These are phyloP conservation scores for Tuber calosporum DNA, from an alignment of 495 filamentous ascomycete species.

Conservation along the genomic window DNA sequence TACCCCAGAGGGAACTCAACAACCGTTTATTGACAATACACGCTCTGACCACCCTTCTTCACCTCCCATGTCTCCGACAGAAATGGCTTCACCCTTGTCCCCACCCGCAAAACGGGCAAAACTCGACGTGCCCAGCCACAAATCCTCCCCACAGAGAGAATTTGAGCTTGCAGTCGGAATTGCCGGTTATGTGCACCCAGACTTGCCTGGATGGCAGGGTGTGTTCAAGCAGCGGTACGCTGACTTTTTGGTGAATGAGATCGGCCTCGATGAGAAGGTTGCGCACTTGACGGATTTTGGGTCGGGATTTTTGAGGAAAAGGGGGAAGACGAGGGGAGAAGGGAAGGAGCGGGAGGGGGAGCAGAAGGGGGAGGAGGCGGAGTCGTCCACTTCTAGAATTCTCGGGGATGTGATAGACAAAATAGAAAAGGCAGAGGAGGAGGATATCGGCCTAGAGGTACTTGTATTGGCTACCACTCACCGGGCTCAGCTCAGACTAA, in stretches of 20 bases:
- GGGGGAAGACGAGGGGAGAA: conserved; percentile 8
- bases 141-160: conserved; percentile 20
- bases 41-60: background rate
- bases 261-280: conserved; percentile 67
- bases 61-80: background rate
- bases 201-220: conserved; percentile 51
- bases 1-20: background rate
- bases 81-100: background rate
- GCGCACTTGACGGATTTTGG: conserved; percentile 58
- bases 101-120: conserved; percentile 23
- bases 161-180: conserved; percentile 53
- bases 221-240: conserved; percentile 65
- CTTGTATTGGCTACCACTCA: background rate
- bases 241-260: conserved; percentile 93
- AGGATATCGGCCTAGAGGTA: background rate
- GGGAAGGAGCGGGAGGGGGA: conserved; percentile 18
- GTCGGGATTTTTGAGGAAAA: conserved; percentile 15
- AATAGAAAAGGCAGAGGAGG: background rate
- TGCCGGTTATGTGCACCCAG: conserved; percentile 51
- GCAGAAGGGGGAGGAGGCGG: conserved; percentile 13
- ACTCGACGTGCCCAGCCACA: background rate
- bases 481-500: background rate
- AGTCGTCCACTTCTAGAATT: background rate
- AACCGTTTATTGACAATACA: background rate
- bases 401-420: background rate